Base-by-base conservation (phyloP, 192 early-diverging fungal genomes). In the Rhizophagus clarus region DNA sequence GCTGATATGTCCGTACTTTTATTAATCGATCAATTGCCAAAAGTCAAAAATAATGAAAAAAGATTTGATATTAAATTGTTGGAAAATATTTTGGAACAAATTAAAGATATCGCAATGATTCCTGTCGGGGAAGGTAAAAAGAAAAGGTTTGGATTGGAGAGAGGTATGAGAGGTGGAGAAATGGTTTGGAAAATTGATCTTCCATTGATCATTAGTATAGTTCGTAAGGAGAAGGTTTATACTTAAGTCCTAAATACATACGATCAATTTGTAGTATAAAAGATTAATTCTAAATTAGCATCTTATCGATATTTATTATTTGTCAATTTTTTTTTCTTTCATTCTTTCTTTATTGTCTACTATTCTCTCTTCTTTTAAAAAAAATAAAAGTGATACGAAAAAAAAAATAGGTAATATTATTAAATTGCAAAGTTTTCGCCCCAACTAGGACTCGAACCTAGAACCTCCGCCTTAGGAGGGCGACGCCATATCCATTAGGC, bases 381-480 rank as follows among this genome's bases (percentile, higher is more conserved):
- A 4, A 7, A 40, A 8, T 37, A 37, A 40, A 40, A 56, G 4
- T 22, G 20, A 56, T 20, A 56, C 17, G 51, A 56, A 56, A 56
- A 56, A 56, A 56, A 56, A 56, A 56, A 22, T 22, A 4, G 15
- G 20, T 22, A 20, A 0, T 56, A 12, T 6, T 4, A 7, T 56
- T 22, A 56, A 22, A 45, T 56, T 17, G 20, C 17, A 71, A 40
- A 71, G 28, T 37, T 37, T 34, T 37, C 86, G 86, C 87, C 87
- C 87, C 81, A 77, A 84, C 86, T 85, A 87, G 87, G 87, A 87
- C 84, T 88, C 87, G 87, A 88, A 88, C 87, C 87, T 87, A 85
- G 86, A 87, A 88, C 86, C 85, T 88, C 85, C 86, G 86, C 86
- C 87, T 88, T 88, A 88, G 87, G 87, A 88, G 87, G 87, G 86